A percentile compares a stretch with the other conserved stretches of the same genome.
phyloP scores from a whole-genome alignment of 2,329 filamentous ascomycete species.

The Rugonectria rugulosa region DNA sequence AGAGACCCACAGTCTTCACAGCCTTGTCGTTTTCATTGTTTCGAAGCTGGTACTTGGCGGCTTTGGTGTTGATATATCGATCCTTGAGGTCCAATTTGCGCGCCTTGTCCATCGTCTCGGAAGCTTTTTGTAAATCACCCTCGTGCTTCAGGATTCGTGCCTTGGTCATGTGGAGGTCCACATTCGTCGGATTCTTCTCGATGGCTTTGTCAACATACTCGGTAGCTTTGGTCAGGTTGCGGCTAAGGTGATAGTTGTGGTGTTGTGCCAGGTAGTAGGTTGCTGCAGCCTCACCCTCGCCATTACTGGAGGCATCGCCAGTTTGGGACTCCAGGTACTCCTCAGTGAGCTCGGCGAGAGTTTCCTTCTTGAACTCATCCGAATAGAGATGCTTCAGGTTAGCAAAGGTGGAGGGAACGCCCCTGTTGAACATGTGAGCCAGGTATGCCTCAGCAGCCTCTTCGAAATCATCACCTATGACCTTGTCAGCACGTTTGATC shows the following conservation, averaged over 20 bases:
- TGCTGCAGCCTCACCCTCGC: slow-evolving; percentile 77
- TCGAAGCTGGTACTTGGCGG: slow-evolving; percentile 93
- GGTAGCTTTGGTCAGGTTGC: slow-evolving; percentile 81
- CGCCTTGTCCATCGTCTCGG: slow-evolving; percentile 88
- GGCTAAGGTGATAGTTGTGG: slow-evolving; percentile 91
- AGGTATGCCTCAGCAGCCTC: slow-evolving; percentile 81
- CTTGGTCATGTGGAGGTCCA: slow-evolving; percentile 95
- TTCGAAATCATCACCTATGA: slow-evolving; percentile 77
- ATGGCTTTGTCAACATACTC: slow-evolving; percentile 86
- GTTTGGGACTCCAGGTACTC: slow-evolving; percentile 73
- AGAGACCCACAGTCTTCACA: slow-evolving; percentile 88
- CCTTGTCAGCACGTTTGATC: slow-evolving; percentile 28
- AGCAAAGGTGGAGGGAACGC: slow-evolving; percentile 93
- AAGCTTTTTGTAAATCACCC: slow-evolving; percentile 80
- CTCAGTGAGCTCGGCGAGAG: slow-evolving; percentile 77
- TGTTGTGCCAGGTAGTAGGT: slow-evolving; percentile 96
- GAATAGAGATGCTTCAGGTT: slow-evolving; percentile 94
- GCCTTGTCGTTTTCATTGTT: slow-evolving; percentile 90
- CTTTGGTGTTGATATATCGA: slow-evolving; percentile 98
- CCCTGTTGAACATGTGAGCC: slow-evolving; percentile 85
- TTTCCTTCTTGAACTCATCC: slow-evolving; percentile 78
- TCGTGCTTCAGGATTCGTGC: slow-evolving; percentile 93
- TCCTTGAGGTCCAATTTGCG: slow-evolving; percentile 87
- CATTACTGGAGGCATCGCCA: slow-evolving; percentile 54
- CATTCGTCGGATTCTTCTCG: slow-evolving; percentile 77